Evolutionary conservation across 495 filamentous ascomycete genomes (phyloP), one percentile per base, ranked within the genome.

Genomic region (Penicillium crystallinum): DNA sequence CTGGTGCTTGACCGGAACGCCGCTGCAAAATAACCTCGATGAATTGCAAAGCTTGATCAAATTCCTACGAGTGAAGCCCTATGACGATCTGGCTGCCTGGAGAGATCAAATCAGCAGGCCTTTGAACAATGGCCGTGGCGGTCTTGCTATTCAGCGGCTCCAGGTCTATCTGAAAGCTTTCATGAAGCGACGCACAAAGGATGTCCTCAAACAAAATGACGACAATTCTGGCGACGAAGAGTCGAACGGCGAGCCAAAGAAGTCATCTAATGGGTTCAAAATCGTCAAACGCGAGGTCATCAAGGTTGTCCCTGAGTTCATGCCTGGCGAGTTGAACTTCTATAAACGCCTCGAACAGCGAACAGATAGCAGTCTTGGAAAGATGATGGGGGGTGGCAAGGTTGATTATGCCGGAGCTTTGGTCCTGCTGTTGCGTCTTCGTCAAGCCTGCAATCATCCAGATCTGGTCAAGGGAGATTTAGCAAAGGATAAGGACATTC

Each of bases 21-120:
- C 93, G 0, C 85, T 98, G 82, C 93, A 98, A 61, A 98, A 98
- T 63, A 97, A 96, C 54, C 79, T 98, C n/a, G 93, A 97, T 52
- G 93, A 98, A 69, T 70, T 98, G 38, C 92, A 97, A 55, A 93
- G 88, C 58, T 67, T 98, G 49, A 90, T 98, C 59, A 86, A 85
- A 38, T 98, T 98, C 63, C 75, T 98, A 8, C 80, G 89, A n/a
- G 95, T 97, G 65, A 84, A 86, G 54, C 95, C 93, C 1, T 97
- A 88, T 63, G 81, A 90, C 63, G 82, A 96, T 45, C 72, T 96
- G 11, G 73, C 77, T 7, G 77, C 84, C 40, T 98, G 91, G 91
- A 89, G 90, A 58, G 85, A 88, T 12, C 84, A 93, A 47, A 97
- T 98, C 52, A 90, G 86, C 27, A 68, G 74, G 15, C 93, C 92